These are phyloP conservation scores for Saururus chinensis DNA, from an alignment of 164 flowering plant genomes.

Conservation along the genomic window DNA sequence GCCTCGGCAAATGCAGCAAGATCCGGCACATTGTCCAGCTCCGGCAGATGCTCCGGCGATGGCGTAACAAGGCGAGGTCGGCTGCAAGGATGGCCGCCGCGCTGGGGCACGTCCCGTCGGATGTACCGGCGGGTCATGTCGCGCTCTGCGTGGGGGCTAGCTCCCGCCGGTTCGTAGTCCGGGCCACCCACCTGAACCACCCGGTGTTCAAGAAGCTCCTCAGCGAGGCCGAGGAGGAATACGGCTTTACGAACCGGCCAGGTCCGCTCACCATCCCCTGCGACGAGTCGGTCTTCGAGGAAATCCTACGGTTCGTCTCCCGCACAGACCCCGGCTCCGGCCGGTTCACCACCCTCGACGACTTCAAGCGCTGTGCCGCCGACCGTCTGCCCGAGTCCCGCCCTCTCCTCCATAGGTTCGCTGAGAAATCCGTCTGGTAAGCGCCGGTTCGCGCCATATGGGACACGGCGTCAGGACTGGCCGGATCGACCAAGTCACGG, in stretches of 20 bases:
- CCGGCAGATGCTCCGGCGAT: slow-evolving; percentile 66
- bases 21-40: slow-evolving; percentile 30
- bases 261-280: slow-evolving; percentile 82
- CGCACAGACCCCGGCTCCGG: slow-evolving; percentile 30
- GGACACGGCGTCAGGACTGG: background rate
- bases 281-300: slow-evolving; percentile 72
- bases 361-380: slow-evolving; percentile 44
- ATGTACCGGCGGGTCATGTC: slow-evolving; percentile 70
- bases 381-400: slow-evolving; percentile 49
- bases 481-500: too few species aligned
- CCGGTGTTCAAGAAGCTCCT: slow-evolving; percentile 62
- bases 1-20: slow-evolving; percentile 18
- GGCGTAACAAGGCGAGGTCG: slow-evolving; percentile 56
- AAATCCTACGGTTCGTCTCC: slow-evolving; percentile 44
- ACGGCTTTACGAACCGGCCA: slow-evolving; percentile 40
- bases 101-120: slow-evolving; percentile 34
- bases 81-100: slow-evolving; percentile 21
- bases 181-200: slow-evolving; percentile 71
- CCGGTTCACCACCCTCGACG: slow-evolving; percentile 35
- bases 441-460: background rate
- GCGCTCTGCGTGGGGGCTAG: slow-evolving; percentile 69
- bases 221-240: slow-evolving; percentile 70
- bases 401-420: slow-evolving; percentile 41
- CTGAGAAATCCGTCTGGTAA: slow-evolving; percentile 21
- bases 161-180: slow-evolving; percentile 57